Percentiles rank a stretch among this genome's conserved stretches.
Evolutionary conservation across 1,284 basidiomycete species (phyloP).

Genomic region (Pisolithus thermaeus): DNA sequence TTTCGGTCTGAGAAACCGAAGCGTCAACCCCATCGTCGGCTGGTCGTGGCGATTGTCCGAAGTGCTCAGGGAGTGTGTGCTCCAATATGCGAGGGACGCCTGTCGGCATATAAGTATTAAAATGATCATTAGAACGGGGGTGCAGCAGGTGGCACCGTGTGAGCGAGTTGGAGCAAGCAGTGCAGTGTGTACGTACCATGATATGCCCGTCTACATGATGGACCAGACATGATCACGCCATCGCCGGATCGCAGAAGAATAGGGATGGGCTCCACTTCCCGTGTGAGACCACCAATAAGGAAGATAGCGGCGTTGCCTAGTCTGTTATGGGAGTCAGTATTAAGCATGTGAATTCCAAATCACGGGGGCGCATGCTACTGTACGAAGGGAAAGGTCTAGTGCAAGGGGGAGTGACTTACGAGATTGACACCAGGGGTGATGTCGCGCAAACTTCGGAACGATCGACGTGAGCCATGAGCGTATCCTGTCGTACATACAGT

Average conservation of each 20-base stretch:
- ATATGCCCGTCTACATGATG: conserved; percentile 74
- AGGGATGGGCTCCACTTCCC: conserved; percentile 70
- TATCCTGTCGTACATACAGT: conserved; percentile 47
- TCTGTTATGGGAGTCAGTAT: conserved; percentile 33
- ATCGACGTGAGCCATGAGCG: conserved; percentile 91
- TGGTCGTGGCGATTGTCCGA: conserved; percentile 26
- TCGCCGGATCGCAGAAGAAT: conserved; percentile 86
- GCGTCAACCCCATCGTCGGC: background rate
- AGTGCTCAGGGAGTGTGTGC: conserved; percentile 63
- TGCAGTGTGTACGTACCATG: conserved; percentile 52
- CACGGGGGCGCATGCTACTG: background rate
- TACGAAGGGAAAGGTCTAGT: background rate
- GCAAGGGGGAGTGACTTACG: conserved; percentile 46
- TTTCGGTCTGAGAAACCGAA: conserved; percentile 3
- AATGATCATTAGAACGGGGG: no score
- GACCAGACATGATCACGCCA: conserved; percentile 88
- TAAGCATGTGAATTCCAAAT: background rate
- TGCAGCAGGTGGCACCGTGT: background rate
- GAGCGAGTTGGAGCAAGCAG: background rate
- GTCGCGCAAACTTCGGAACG: conserved; percentile 83
- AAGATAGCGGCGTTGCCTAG: conserved; percentile 84
- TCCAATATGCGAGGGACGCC: conserved; percentile 87
- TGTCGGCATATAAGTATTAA: conserved; percentile 22
- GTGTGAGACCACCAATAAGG: conserved; percentile 77
- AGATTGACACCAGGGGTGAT: conserved; percentile 86